These are phyloP conservation scores for Scheffersomyces parashehatae DNA, from an alignment of 1,139 yeast species.

Conservation along the genomic window DNA sequence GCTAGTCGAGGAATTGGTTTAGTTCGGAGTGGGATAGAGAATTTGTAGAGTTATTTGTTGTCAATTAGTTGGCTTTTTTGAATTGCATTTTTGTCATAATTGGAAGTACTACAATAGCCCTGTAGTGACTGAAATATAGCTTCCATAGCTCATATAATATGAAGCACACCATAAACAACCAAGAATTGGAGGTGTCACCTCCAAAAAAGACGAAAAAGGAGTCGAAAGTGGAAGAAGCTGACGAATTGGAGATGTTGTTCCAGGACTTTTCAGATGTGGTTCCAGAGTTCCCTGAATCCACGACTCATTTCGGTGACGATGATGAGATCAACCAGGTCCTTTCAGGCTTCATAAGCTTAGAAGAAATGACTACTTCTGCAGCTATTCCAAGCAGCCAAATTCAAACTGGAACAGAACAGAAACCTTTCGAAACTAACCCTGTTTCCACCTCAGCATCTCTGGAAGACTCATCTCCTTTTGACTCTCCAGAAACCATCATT, in stretches of 20 bases:
- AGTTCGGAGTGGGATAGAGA: too few species aligned
- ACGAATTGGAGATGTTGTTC: neutral
- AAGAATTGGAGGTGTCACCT: neutral
- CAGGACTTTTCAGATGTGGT: neutral
- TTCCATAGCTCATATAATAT: neutral
- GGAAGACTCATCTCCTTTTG: conserved; percentile 17
- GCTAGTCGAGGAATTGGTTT: too few species aligned
- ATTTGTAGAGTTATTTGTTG: conserved; percentile 4
- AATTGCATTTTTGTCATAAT: neutral
- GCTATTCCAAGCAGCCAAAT: conserved; percentile 1
- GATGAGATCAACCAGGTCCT: conserved; percentile 24
- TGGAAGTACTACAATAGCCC: neutral
- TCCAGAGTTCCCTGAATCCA: too few species aligned
- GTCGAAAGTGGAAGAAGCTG: neutral
- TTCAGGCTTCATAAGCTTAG: neutral
- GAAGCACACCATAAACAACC: neutral
- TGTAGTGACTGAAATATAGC: neutral
- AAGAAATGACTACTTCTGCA: neutral
- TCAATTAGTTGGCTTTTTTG: conserved; percentile 5
- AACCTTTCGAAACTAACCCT: too few species aligned
- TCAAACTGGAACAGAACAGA: too few species aligned
- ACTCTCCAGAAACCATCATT: conserved; percentile 12
- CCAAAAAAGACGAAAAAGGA: neutral
- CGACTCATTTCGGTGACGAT: conserved; percentile 9
- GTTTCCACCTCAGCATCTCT: conserved; percentile 7